Base-by-base conservation (phyloP, 2,329 filamentous ascomycete genomes). In the Rhynchosporium secalis region DNA sequence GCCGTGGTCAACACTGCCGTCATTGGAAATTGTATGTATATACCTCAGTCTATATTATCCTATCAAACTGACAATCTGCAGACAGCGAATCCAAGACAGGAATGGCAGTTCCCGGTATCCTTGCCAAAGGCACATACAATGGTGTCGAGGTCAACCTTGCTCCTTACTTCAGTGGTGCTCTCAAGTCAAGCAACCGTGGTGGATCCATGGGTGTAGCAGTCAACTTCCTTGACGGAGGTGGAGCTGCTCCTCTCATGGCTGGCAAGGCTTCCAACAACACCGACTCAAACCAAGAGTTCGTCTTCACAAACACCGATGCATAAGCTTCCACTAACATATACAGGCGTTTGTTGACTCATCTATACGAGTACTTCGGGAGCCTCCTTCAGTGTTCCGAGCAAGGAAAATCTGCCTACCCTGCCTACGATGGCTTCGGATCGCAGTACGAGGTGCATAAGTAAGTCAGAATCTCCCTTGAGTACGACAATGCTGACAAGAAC, bases 1-100 rank as follows among this genome's bases (percentile, higher is more conserved):
- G 74, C 83, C 1, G 72, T 86, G 4, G 82, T 86, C 68, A 86
- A 86, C 74, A 86, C 83, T 2, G 84, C 80, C n/a, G 81, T 86
- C 62, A 83, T 86, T 65, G 83, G 84, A 20, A 84, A 84, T 72
- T 85, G 48, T 52, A 52, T 36, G 31, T 26, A 20, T 12, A 49
- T 38, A 4, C 29, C 2, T 49, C 15, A 13, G 6, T n/a, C 10
- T 4, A 9, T 2, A 49, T 2, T 33, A 5, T 36, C 1, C 29
- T 8, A 20, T 2, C 12, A 33, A 6, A 49, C 47, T 49, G 8
- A 49, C 26, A 36, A 38, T 7, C 15, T 26, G 20, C 7, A 52
- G 48, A 84, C 71, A 83, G 81, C 3, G 73, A 73, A 65, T 81
- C 81, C 62, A 84, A 83, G 64, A 78, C 80, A 33, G 78, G 78